Evolutionary conservation across 768 basidiomycete species (phyloP).

Genomic region (Leccinum broughii): DNA sequence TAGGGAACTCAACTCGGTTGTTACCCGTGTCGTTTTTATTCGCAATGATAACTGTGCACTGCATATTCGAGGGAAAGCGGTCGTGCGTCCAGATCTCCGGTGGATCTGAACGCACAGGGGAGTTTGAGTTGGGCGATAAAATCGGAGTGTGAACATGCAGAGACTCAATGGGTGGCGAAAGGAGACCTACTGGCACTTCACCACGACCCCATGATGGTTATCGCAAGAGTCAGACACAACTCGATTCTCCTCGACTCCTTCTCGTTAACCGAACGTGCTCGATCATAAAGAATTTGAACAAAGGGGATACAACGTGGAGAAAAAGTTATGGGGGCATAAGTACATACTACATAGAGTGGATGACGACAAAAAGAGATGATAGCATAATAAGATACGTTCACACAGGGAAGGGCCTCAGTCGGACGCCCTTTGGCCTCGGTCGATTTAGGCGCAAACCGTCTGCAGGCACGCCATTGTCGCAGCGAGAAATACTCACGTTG

Average conservation of each 20-base stretch:
- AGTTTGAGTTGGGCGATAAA: too few relatives aligned
- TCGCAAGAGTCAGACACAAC: conserved; percentile 1
- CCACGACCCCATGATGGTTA: too few relatives aligned
- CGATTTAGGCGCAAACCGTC: conserved; percentile 45
- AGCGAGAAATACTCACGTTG: too few relatives aligned
- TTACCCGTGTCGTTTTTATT: too few relatives aligned
- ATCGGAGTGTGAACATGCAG: too few relatives aligned
- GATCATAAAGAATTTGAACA: background rate
- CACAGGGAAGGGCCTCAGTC: too few relatives aligned
- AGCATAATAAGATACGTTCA: background rate
- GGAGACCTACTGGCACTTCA: too few relatives aligned
- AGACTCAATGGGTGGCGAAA: too few relatives aligned
- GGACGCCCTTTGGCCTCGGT: conserved; percentile 41
- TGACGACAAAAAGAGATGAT: conserved; percentile 1
- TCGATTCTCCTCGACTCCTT: background rate
- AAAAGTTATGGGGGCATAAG: conserved; percentile 20
- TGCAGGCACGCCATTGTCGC: conserved; percentile 21
- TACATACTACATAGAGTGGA: conserved; percentile 30
- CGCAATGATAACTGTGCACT: too few relatives aligned
- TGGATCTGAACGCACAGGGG: too few relatives aligned
- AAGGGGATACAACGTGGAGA: conserved; percentile 28
- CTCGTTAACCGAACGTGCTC: background rate
- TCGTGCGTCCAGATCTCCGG: too few relatives aligned
- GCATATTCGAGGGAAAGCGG: too few relatives aligned
- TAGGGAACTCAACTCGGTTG: background rate